These are phyloP conservation scores for Pseudocercospora fijiensis DNA, from an alignment of 2,329 filamentous ascomycete species.

Conservation along the genomic window DNA sequence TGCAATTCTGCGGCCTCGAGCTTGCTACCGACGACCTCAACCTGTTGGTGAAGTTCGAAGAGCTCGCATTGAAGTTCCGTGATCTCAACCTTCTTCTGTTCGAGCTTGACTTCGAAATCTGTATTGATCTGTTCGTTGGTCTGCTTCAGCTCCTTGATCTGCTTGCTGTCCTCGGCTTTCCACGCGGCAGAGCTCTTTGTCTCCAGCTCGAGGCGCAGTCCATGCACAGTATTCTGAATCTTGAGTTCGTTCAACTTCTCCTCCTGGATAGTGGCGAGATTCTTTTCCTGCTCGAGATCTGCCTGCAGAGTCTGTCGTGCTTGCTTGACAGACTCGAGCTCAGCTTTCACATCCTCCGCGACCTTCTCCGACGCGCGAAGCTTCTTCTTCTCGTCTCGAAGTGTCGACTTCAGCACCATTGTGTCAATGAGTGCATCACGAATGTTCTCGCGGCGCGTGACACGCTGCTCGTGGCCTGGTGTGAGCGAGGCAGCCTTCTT, in stretches of 20 bases:
- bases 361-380: background rate
- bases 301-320: background rate
- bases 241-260: background rate
- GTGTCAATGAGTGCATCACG: background rate
- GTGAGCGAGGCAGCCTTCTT: conserved; percentile 3
- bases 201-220: background rate
- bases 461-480: conserved; percentile 4
- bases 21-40: background rate
- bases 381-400: conserved; percentile 5
- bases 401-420: background rate
- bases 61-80: background rate
- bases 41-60: background rate
- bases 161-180: background rate
- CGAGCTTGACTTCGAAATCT: background rate
- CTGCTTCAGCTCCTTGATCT: background rate
- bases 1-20: background rate
- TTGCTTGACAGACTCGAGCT: background rate
- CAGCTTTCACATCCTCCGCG: background rate
- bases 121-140: background rate
- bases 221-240: background rate
- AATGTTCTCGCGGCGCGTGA: background rate
- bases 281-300: background rate
- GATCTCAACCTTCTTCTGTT: background rate
- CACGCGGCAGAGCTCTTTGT: background rate
- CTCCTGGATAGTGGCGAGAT: background rate